Conservation (phyloP, 2,329 filamentous ascomycete genomes). For the Clarireedia sp. region DNA sequence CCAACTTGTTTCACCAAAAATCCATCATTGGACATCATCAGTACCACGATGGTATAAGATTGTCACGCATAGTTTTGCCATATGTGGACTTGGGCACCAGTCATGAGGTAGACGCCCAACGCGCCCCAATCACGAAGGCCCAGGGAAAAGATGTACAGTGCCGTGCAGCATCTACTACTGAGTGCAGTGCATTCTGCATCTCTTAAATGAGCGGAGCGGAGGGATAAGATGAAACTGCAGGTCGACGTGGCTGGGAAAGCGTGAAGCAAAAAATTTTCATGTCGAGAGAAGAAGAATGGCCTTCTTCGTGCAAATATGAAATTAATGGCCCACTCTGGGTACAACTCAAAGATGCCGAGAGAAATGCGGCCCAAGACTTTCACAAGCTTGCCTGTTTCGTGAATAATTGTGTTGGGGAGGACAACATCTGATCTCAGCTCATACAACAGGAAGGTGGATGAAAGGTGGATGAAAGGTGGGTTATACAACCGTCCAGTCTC, state of each 20-base stretch:
- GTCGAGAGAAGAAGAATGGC: not conserved
- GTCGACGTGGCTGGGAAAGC: not conserved
- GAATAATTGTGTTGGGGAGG: not conserved
- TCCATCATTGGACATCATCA: too few relatives aligned
- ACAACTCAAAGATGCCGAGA: not conserved
- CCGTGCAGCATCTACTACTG: not conserved
- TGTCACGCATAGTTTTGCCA: not conserved
- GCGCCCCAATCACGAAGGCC: not conserved
- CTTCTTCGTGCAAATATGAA: not conserved
- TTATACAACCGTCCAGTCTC: not conserved
- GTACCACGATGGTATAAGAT: too few relatives aligned
- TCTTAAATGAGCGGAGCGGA: not conserved
- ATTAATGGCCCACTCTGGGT: not conserved
- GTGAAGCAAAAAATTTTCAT: not conserved
- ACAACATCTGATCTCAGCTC: constrained; percentile 3
- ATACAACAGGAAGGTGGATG: constrained; percentile 5
- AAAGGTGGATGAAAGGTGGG: not conserved
- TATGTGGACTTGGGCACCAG: not conserved
- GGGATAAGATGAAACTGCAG: not conserved
- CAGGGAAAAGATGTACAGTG: not conserved
- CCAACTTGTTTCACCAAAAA: not conserved
- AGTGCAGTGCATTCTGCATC: too few relatives aligned
- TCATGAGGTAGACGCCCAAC: not conserved
- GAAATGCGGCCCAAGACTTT: not conserved
- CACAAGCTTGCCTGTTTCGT: not conserved